Percentiles rank a stretch among this genome's conserved stretches.
Evolutionary conservation across 805 yeast genomes (phyloP).

Genomic region (Ogataea pignaliae): DNA sequence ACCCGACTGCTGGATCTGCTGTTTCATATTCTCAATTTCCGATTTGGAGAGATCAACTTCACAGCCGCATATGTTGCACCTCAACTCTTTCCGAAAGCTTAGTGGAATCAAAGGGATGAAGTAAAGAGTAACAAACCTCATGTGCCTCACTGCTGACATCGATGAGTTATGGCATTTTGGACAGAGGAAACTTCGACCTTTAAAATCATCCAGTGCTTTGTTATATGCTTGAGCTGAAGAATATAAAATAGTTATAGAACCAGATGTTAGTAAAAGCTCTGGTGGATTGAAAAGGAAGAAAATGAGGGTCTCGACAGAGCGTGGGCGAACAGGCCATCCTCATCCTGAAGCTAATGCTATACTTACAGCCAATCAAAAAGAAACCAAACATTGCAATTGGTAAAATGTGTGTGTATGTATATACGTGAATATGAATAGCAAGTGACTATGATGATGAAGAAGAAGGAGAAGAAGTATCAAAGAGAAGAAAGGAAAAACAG

Average conservation of each 20-base stretch:
- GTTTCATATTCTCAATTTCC: conserved; percentile 4
- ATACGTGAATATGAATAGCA: too few species aligned
- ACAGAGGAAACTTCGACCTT: conserved; percentile 17
- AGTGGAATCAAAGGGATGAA: conserved; percentile 25
- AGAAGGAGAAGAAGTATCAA: too few species aligned
- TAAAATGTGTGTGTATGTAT: background rate
- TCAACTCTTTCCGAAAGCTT: conserved; percentile 18
- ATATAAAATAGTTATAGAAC: too few species aligned
- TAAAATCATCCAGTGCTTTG: conserved; percentile 9
- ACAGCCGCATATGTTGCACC: conserved; percentile 22
- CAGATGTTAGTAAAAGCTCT: background rate
- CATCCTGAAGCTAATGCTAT: too few species aligned
- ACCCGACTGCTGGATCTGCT: too few species aligned
- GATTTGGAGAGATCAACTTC: conserved; percentile 4
- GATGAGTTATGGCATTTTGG: conserved; percentile 26
- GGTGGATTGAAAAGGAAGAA: background rate
- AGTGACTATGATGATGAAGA: too few species aligned
- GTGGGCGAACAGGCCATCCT: too few species aligned
- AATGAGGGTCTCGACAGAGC: background rate
- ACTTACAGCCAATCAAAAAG: conserved; percentile 21
- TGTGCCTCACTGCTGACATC: conserved; percentile 20
- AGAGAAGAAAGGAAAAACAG: too few species aligned
- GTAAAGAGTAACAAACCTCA: conserved; percentile 20
- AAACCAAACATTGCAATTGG: conserved; percentile 12
- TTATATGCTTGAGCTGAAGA: conserved; percentile 9